Percentiles rank a stretch among this genome's conserved stretches.
Conservation (phyloP, 257 asterid species). For the Asclepias syriaca region DNA sequence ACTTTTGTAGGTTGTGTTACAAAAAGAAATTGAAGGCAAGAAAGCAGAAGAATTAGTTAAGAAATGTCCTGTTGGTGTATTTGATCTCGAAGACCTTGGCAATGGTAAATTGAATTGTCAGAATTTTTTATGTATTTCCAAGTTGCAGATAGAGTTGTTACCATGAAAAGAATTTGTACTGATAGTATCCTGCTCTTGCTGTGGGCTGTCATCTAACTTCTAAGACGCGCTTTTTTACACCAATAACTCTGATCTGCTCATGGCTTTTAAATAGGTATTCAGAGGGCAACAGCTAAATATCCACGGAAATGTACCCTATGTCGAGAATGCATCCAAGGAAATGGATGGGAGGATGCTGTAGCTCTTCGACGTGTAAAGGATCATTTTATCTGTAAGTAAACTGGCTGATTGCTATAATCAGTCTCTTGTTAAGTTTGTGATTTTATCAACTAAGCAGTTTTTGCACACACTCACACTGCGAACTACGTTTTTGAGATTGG, state of each 20-base stretch:
- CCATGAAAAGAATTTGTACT: background rate
- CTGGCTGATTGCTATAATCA: background rate
- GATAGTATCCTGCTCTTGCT: background rate
- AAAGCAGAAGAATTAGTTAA: conserved; percentile 72
- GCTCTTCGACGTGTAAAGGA: conserved; percentile 74
- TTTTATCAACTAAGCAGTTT: background rate
- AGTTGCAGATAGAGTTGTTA: background rate
- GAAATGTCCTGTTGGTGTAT: conserved; percentile 85
- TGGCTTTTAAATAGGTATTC: conserved; percentile 37
- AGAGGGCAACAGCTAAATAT: conserved; percentile 70
- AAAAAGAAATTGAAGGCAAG: conserved; percentile 68
- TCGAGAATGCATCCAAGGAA: conserved; percentile 85
- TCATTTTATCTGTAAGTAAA: conserved; percentile 90
- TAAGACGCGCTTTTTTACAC: background rate
- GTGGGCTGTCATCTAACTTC: background rate
- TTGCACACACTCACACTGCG: too few relatives aligned
- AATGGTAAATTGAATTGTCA: conserved; percentile 37
- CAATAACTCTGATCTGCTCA: background rate
- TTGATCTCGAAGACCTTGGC: conserved; percentile 87
- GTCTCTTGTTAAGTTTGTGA: background rate
- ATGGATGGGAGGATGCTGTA: conserved; percentile 70
- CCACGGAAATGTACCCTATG: conserved; percentile 89
- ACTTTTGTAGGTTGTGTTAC: conserved; percentile 49
- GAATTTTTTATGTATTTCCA: background rate
- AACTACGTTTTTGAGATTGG: background rate